A percentile compares a stretch with the other conserved stretches of the same genome.
phyloP scores from a whole-genome alignment of 2,329 filamentous ascomycete species.

The Calonectria pteridis region DNA sequence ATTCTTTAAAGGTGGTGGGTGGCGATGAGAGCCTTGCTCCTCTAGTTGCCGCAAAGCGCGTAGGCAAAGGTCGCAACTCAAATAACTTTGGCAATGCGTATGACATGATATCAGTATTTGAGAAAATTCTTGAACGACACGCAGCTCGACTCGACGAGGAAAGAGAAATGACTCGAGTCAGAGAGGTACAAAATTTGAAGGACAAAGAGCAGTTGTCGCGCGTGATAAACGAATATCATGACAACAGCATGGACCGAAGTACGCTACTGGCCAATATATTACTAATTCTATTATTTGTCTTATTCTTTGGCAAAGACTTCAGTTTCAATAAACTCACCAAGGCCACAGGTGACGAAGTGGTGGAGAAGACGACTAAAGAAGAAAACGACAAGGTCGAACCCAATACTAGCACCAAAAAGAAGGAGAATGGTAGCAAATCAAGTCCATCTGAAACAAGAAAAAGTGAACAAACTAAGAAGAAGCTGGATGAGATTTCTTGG shows the following conservation, averaged over 20 bases:
- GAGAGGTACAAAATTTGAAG: background rate
- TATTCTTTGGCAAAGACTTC: background rate
- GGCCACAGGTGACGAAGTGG: too few species aligned
- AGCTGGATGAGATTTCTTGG: slow-evolving; percentile 36
- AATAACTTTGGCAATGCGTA: background rate
- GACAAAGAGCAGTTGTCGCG: background rate
- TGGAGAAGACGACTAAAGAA: background rate
- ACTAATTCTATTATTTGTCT: background rate
- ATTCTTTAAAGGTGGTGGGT: background rate
- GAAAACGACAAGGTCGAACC: background rate
- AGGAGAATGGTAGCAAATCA: background rate
- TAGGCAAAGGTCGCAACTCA: background rate
- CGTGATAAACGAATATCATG: background rate
- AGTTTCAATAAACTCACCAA: background rate
- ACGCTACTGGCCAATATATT: background rate
- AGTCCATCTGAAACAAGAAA: background rate
- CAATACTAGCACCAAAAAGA: background rate
- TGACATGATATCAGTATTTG: background rate
- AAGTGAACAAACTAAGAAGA: background rate
- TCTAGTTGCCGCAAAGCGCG: background rate
- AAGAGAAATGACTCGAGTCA: background rate
- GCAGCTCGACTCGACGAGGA: background rate
- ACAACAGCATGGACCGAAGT: background rate
- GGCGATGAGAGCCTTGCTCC: background rate
- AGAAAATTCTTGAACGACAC: background rate